Conservation (phyloP, 148 eudicot species). For the Rhododendron kiyosumense region DNA sequence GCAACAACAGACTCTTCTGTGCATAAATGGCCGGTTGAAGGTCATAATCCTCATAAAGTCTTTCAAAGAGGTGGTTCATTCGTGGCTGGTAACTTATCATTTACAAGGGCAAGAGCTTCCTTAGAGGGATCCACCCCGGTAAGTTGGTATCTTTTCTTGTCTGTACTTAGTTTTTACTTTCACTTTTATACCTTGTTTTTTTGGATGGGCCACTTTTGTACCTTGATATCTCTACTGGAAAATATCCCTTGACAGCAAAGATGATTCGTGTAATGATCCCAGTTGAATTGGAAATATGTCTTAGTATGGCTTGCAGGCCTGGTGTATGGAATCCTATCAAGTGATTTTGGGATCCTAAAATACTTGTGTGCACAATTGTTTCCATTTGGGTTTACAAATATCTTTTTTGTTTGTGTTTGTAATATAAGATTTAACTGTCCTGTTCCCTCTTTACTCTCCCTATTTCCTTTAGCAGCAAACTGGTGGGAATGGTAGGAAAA, state of each 20-base stretch:
- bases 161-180: background rate
- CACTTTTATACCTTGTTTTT: background rate
- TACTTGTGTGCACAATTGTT: background rate
- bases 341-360: background rate
- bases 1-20: slow-evolving; percentile 92
- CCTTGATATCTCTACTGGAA: background rate
- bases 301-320: background rate
- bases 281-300: background rate
- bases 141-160: slow-evolving; percentile 23
- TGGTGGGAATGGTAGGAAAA: background rate
- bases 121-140: slow-evolving; percentile 91
- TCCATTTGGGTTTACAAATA: background rate
- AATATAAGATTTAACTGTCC: background rate
- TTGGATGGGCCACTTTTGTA: background rate
- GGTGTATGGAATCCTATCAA: background rate
- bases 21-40: slow-evolving; percentile 93
- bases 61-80: slow-evolving; percentile 88
- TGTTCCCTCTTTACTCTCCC: background rate
- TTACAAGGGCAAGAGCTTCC: slow-evolving; percentile 97
- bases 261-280: background rate
- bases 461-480: background rate
- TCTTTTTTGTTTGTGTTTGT: background rate
- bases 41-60: slow-evolving; percentile 60
- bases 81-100: slow-evolving; percentile 95
- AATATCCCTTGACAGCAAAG: background rate